phyloP scores from a whole-genome alignment of 148 eudicot species.

The Heliamphora exappendiculata region DNA sequence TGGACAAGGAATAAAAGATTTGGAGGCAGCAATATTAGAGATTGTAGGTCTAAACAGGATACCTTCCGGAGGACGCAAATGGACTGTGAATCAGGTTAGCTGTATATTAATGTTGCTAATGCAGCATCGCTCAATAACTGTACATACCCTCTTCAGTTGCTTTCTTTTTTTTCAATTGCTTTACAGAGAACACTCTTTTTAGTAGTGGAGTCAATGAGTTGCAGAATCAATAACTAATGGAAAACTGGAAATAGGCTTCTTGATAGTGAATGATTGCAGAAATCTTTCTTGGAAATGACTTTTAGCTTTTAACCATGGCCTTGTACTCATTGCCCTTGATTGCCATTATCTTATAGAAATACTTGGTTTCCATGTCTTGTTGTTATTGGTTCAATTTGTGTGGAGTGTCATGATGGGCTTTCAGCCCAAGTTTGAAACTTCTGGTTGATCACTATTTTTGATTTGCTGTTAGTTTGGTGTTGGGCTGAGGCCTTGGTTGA shows the following conservation, averaged over 20 bases:
- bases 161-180: neutral
- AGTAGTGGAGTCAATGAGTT: neutral
- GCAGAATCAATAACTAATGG: neutral
- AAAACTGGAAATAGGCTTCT: neutral
- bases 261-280: neutral
- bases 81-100: conserved; percentile 86
- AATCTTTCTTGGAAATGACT: neutral
- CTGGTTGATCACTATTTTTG: too few species aligned
- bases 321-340: neutral
- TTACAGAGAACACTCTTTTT: neutral
- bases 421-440: too few species aligned
- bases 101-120: neutral
- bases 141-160: neutral
- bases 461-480: too few species aligned
- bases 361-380: too few species aligned
- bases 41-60: conserved; percentile 63
- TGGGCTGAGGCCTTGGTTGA: too few species aligned
- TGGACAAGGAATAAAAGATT: conserved; percentile 69
- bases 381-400: too few species aligned
- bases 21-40: conserved; percentile 68
- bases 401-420: too few species aligned
- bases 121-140: neutral
- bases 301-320: neutral
- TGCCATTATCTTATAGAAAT: neutral
- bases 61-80: conserved; percentile 66